Evolutionary conservation across 805 yeast genomes (phyloP), one percentile per base, ranked within the genome.

Genomic region (Candida alai): DNA sequence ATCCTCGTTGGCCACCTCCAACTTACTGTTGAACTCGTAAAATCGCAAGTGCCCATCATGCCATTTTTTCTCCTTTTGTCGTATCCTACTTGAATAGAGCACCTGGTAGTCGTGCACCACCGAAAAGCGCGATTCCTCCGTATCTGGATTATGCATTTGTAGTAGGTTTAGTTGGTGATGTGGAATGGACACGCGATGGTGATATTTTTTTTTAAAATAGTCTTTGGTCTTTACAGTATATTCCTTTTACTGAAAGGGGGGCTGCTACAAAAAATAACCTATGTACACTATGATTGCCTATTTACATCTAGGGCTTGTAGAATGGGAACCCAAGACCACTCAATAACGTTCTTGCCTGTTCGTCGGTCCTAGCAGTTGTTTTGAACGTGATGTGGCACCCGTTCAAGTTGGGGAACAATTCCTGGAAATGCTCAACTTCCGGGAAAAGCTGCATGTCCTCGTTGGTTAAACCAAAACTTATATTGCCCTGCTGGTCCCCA

Each of bases 381-480:
- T 84, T 84, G 46, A 93, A 63, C 24, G 86, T 84, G 37, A 93
- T 70, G 54, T 87, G 84, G 70, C 90, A 73, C 39, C 96, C 97
- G 54, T 80, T 86, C 19, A 88, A 77, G 44, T 70, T 76, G 24
- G 95, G 89, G 85, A 90, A 93, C 44, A 84, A 66, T 57, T 90
- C 97, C 56, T 81, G 87, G 60, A 84, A 87, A 38, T 80, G 76
- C 54, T 89, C 96, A 42, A 93, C 78, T 62, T 93, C 98, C 3
- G 99, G 99, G 74, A 93, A 93, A 52, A 71, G 73, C 49, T 76
- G 78, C 34, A 84, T 76, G 49, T 85, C 87, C 35, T 82, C 85
- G 2, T 85, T 78, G 25, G 74, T 76, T 47, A 93, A 61, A 28
- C 96, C 96, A 53, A 93, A 80, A 7, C 93, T 73, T 39, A 94